These are phyloP conservation scores for Xylariaceae sp. DNA, from an alignment of 2,329 filamentous ascomycete species.

Conservation along the genomic window DNA sequence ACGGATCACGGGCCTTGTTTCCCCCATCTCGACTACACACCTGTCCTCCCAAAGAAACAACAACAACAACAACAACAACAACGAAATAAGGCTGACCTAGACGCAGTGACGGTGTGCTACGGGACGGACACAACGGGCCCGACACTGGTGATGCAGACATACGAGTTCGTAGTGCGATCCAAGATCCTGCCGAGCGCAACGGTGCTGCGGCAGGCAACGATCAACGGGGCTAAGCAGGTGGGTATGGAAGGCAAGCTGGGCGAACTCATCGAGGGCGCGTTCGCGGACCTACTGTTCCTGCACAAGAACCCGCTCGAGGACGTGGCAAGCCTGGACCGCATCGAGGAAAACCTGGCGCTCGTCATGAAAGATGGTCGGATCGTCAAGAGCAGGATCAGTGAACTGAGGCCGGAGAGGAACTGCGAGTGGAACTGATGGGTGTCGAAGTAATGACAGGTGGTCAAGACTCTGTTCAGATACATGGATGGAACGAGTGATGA, in stretches of 20 bases:
- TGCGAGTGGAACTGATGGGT: background rate
- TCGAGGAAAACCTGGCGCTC: background rate
- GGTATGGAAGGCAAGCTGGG: background rate
- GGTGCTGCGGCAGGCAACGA: background rate
- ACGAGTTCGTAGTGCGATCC: background rate
- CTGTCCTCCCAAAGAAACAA: too few relatives aligned
- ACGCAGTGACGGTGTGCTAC: background rate
- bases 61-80: too few relatives aligned
- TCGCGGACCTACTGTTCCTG: background rate
- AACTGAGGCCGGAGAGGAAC: background rate
- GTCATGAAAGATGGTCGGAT: background rate
- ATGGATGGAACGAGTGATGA: too few relatives aligned
- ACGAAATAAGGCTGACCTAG: too few relatives aligned
- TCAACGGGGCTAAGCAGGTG: background rate
- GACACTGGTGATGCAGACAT: background rate
- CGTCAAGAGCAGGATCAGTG: background rate
- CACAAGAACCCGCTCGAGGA: background rate
- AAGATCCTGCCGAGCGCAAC: background rate
- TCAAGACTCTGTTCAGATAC: too few relatives aligned
- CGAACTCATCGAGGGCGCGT: background rate
- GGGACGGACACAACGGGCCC: background rate
- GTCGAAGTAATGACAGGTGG: too few relatives aligned
- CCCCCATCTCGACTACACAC: too few relatives aligned
- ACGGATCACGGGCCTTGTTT: too few relatives aligned
- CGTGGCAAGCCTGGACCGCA: background rate